Conservation (phyloP, 306 rosid species). For the Lotus japonicus region DNA sequence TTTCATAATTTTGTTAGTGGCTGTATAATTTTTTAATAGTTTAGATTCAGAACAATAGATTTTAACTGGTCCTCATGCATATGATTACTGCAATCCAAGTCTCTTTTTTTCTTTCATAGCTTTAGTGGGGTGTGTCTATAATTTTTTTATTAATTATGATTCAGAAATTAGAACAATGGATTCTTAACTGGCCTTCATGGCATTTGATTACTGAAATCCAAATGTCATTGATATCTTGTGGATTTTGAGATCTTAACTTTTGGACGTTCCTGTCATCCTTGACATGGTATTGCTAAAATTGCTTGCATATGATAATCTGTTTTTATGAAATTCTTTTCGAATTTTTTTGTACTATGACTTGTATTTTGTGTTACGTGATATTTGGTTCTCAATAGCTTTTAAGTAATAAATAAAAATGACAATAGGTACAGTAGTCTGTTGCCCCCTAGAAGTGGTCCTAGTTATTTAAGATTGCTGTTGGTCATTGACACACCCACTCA, state of each 20-base stretch:
- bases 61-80: neutral
- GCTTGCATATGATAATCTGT: neutral
- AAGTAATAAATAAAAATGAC: neutral
- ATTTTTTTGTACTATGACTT: too few species aligned
- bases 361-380: neutral
- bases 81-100: neutral
- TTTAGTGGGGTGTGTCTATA: neutral
- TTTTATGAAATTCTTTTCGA: neutral
- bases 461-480: neutral
- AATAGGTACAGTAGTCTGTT: neutral
- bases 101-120: neutral
- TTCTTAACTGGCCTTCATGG: neutral
- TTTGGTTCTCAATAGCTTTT: neutral
- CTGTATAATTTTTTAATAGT: neutral
- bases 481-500: too few species aligned
- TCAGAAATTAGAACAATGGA: neutral
- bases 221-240: neutral
- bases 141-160: neutral
- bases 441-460: neutral
- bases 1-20: neutral
- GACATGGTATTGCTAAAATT: neutral
- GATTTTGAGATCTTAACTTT: neutral
- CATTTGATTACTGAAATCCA: neutral
- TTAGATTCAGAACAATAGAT: neutral
- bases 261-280: neutral